Evolutionary conservation across 331 rosid genomes (phyloP), one percentile per base, ranked within the genome.

Genomic region (Pyracantha coccinea): DNA sequence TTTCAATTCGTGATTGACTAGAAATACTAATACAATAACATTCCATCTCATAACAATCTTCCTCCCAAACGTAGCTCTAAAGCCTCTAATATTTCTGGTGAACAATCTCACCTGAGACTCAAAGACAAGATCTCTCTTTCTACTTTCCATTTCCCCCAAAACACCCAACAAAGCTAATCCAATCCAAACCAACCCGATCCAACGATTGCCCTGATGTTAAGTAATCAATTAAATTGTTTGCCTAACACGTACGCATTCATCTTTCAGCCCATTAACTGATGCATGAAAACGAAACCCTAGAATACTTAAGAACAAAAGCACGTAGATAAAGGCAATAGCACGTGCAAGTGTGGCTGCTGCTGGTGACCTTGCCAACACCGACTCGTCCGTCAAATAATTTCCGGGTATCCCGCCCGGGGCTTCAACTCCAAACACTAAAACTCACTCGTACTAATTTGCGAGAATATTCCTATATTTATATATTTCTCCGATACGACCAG

Each of bases 301-400:
- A 38, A 41, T 6, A 25, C 5, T 28, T 10, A 12, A 64, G 45
- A 44, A 64, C 5, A 64, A 29, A 44, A 19, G 60, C 69, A 13
- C 20, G 31, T 6, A 61, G 28, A 41, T 19, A 44, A 11, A 50
- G 24, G 65, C 17, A 25, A 24, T 8, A 24, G 24, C 59, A 78
- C 77, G 72, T 78, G 81, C 33, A 4, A 31, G 58, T 65, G 32
- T 58, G 68, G 41, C 74, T 66, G 47, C 15, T 68, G 81, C 77
- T 21, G 32, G 59, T 19, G 15, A 52, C 75, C 21, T 69, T 33
- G 9, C 29, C 65, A 62, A 28, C 19, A 74, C 21, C 60, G 35
- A 63, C 64, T 74, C 63, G 25, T 14, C 59, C 29, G 19, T 29
- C 71, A 28, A 41, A 38, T 38, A 60, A 13, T 7, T 33, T 20